A percentile compares a stretch with the other conserved stretches of the same genome.
These are phyloP conservation scores for Candida peoriensis DNA, from an alignment of 805 yeast genomes.

Conservation along the genomic window DNA sequence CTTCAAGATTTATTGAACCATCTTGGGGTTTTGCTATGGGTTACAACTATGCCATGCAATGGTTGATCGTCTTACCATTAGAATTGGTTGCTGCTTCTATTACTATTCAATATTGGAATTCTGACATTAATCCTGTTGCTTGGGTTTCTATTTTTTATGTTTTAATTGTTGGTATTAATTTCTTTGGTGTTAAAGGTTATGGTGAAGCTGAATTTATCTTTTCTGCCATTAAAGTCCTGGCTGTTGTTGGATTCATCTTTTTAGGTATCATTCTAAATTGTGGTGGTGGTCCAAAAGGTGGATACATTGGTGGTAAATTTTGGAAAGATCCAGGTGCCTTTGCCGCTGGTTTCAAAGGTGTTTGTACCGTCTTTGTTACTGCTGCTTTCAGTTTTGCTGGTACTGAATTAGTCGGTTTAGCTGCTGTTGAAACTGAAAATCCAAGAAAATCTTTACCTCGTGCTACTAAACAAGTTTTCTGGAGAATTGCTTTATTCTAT, in stretches of 20 bases:
- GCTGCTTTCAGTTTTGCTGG: constrained; percentile 59
- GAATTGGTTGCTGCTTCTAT: constrained; percentile 52
- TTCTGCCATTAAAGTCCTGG: constrained; percentile 65
- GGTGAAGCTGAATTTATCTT: constrained; percentile 51
- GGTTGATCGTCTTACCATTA: constrained; percentile 44
- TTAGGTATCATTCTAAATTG: constrained; percentile 51
- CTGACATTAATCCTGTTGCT: constrained; percentile 39
- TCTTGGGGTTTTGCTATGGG: constrained; percentile 61
- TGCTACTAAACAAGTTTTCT: constrained; percentile 44
- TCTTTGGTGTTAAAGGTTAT: constrained; percentile 49
- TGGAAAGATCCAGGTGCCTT: constrained; percentile 56
- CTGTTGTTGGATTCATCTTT: constrained; percentile 59
- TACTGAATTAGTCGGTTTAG: constrained; percentile 53
- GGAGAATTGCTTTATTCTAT: constrained; percentile 59
- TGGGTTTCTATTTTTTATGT: constrained; percentile 46
- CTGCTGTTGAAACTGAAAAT: constrained; percentile 49
- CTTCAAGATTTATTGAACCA: constrained; percentile 52
- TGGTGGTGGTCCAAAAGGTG: constrained; percentile 54
- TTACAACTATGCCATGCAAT: constrained; percentile 50
- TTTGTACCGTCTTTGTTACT: constrained; percentile 45
- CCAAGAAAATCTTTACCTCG: constrained; percentile 56
- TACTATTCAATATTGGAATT: constrained; percentile 47
- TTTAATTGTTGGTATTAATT: constrained; percentile 39
- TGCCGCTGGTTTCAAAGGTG: constrained; percentile 62
- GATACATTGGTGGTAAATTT: constrained; percentile 38